These are phyloP conservation scores for Chenopodium suecicum DNA, from an alignment of 148 eudicot species.

Conservation along the genomic window DNA sequence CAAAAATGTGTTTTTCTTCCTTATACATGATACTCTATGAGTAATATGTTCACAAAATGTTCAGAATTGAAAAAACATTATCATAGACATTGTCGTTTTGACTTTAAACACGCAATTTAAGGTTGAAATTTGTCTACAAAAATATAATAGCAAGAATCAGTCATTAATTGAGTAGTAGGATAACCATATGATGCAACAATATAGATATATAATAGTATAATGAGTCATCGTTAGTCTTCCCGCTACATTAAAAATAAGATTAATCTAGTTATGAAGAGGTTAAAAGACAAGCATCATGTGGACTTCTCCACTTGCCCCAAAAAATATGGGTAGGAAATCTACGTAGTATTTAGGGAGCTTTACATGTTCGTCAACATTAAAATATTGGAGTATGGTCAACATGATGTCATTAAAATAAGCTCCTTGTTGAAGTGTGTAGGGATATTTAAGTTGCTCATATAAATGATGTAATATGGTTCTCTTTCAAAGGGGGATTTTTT, in stretches of 20 bases:
- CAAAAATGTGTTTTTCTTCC: too few species aligned
- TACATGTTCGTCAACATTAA: not conserved
- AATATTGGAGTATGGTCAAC: not conserved
- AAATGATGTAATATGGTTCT: not conserved
- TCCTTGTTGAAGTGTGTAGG: not conserved
- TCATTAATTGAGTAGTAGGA: too few species aligned
- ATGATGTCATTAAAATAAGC: conserved; percentile 1
- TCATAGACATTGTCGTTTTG: too few species aligned
- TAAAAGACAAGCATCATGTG: not conserved
- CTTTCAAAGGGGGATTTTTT: not conserved
- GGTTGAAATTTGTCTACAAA: too few species aligned
- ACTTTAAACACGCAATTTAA: too few species aligned
- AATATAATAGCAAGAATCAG: too few species aligned
- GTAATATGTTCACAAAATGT: too few species aligned
- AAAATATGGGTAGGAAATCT: not conserved
- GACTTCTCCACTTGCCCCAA: conserved; percentile 4
- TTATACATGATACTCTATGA: too few species aligned
- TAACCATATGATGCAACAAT: too few species aligned
- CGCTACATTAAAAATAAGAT: not conserved
- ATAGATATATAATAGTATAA: too few species aligned
- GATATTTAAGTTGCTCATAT: not conserved
- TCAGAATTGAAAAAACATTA: too few species aligned
- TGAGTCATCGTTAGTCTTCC: not conserved
- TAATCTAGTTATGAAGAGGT: not conserved
- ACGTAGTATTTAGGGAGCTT: not conserved